Evolutionary conservation across 176 grass and related monocot species (phyloP).

Genomic region (Aegilops bicornis): DNA sequence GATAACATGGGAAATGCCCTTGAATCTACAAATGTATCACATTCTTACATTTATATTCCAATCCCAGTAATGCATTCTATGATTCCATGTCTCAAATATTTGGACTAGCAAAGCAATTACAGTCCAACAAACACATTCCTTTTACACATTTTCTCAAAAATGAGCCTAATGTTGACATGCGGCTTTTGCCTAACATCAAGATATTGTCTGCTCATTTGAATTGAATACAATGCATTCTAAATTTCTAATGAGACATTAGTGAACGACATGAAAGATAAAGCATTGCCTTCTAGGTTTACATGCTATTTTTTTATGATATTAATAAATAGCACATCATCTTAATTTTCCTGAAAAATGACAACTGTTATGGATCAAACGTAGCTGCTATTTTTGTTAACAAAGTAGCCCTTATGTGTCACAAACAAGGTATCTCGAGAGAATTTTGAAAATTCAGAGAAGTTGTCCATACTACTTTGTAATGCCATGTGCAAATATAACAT

Average conservation of each 20-base stretch:
- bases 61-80: neutral
- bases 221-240: neutral
- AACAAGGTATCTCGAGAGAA: neutral
- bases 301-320: neutral
- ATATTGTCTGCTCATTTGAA: neutral
- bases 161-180: neutral
- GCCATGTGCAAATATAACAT: neutral
- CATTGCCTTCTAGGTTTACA: neutral
- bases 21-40: neutral
- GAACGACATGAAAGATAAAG: neutral
- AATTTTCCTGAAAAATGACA: neutral
- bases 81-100: neutral
- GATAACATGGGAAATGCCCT: neutral
- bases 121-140: neutral
- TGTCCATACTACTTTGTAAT: neutral
- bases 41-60: slow-evolving; percentile 4
- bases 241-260: neutral
- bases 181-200: neutral
- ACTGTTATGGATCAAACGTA: neutral
- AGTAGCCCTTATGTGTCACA: neutral
- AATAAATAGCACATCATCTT: neutral
- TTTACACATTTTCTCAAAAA: neutral
- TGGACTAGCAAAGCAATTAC: neutral
- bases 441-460: neutral
- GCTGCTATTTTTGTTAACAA: neutral